Evolutionary conservation across 495 filamentous ascomycete genomes (phyloP), one percentile per base, ranked within the genome.

Genomic region (Copromyces sp.): DNA sequence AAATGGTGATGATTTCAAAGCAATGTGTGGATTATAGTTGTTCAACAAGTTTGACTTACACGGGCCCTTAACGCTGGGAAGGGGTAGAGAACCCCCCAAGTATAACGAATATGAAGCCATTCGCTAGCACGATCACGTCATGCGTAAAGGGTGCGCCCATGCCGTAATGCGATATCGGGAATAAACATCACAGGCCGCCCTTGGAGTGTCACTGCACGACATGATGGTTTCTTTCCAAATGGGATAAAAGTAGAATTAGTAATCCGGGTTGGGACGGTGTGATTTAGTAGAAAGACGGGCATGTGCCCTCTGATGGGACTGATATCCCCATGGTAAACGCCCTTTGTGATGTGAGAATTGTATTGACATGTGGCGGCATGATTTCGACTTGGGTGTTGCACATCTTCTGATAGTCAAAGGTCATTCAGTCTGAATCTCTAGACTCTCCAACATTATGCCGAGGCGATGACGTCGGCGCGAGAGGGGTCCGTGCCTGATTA

Each of bases 41-140:
- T 61, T 61, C 12, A 35, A 16, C 29, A 9, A 17, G 53, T 7
- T 65, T 32, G 53, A 61, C 53, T 65, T 65, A 32, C 6, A 65
- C 29, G 7, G 7, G 53, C 53, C 11, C 24, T 29, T 61, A 61
- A 44, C n/a, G n/a, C n/a, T n/a, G n/a, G n/a, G n/a, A n/a, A n/a
- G n/a, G n/a, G n/a, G n/a, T n/a, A n/a, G n/a, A n/a, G n/a, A n/a
- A n/a, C 41, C 24, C 24, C 24, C 24, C 24, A 24, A 24, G 24
- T 16, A 3, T n/a, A 16, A 9, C 14, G 53, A 16, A 61, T 17
- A 12, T 47, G 40, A 71, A 74, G 70, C 47, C 35, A 68, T 69
- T 61, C 70, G 44, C 42, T 69, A 35, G 70, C 70, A 45, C n/a
- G 45, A 72, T 69, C 70, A 72, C 73, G 73, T 70, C 73, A 74